phyloP scores from a whole-genome alignment of 495 filamentous ascomycete genomes.

The Aspergillus ellipticus region DNA sequence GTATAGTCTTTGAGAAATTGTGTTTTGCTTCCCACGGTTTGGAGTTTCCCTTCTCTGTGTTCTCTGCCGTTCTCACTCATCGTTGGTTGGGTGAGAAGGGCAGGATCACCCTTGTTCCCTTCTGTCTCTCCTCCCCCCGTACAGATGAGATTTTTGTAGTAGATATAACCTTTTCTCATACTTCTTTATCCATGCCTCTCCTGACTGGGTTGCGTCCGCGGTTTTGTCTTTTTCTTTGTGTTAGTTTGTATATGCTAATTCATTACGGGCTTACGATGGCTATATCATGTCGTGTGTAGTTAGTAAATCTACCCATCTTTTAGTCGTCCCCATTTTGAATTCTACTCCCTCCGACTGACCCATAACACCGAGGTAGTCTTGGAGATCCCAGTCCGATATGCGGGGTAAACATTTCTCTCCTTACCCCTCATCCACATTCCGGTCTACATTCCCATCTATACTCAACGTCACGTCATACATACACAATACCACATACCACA shows the following conservation, averaged over 20 bases:
- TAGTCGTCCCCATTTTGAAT: too few species aligned
- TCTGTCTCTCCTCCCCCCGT: conserved; percentile 22
- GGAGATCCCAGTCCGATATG: too few species aligned
- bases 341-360: too few species aligned
- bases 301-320: too few species aligned
- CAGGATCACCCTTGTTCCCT: conserved; percentile 17
- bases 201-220: conserved; percentile 30
- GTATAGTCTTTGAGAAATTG: conserved; percentile 17
- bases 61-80: conserved; percentile 5
- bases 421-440: too few species aligned
- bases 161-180: conserved; percentile 31
- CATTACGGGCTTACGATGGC: conserved; percentile 16
- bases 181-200: conserved; percentile 21
- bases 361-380: too few species aligned
- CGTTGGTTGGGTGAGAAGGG: too few species aligned
- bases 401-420: too few species aligned
- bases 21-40: conserved; percentile 22
- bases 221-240: conserved; percentile 24
- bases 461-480: too few species aligned
- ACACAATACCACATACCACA: too few species aligned
- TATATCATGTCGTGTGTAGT: background rate
- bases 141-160: conserved; percentile 33
- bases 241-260: conserved; percentile 30
- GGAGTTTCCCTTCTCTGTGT: conserved; percentile 11
- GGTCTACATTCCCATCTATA: too few species aligned